Evolutionary conservation across 1,139 yeast genomes (phyloP), one percentile per base, ranked within the genome.

Genomic region (Candida sanyaensis): DNA sequence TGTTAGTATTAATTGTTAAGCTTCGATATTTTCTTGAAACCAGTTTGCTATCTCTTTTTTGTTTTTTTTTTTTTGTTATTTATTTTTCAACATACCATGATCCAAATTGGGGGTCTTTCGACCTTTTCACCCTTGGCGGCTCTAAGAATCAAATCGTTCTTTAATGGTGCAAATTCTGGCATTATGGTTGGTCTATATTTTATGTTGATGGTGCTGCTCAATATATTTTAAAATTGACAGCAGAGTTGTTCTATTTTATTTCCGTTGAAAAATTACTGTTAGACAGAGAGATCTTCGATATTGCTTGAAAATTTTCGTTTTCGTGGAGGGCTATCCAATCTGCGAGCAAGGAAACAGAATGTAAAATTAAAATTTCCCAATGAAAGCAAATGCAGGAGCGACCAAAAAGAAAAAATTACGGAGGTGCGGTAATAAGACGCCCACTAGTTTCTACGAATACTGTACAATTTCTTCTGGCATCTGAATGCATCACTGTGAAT

Each of bases 31-130:
- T 17, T 3, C 3, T 17, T 17, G 3, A 17, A 17, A 17, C 21
- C 21, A 17, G 21, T 17, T 17, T 17, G 21, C 21, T 17, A 17
- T 17, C 3, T 17, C 21, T 17, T 17, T 17, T 34, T 23, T 21
- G 10, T 13, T 26, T 23, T 17, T 17, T 17, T 34, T 23, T 21
- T 13, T 13, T 26, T 23, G 21, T 12, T 12, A 26, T 10, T 12
- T 12, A 21, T 12, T 12, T 32, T 10, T 2, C 27, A 17, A 69
- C 83, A 51, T 68, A 80, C 84, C 99, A 93, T 93, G 58, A 93
- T 88, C 99, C 99, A 93, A 52, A 93, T 84, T 26, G 99, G 99
- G 1, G 99, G 97, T 65, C 99, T 83, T 69, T 93, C 99, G 42
- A 93, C 97, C 56, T 73, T 73, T 64, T 92, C 96, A 45, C 80